Base-by-base conservation (phyloP, 2,329 filamentous ascomycete species). In the Cladophialophora psammophila region DNA sequence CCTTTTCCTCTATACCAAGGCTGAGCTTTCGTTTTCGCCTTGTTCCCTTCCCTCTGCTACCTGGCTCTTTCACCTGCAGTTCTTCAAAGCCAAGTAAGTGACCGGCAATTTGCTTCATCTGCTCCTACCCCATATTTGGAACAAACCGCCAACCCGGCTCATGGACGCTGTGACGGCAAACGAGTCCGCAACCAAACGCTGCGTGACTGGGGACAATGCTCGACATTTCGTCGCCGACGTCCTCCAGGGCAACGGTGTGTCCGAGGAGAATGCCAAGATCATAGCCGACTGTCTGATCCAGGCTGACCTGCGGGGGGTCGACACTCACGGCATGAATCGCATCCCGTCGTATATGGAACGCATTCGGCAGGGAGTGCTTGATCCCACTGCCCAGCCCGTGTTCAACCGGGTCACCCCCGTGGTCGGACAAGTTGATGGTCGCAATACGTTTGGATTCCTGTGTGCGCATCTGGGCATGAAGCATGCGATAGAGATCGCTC, bases 311-410 rank as follows among this genome's bases (percentile, higher is more conserved):
- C 88, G 91, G 48, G 91, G 91, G 58, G 88, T 94, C 32, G 91
- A 94, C 75, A 92, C 90, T 0, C 91, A 94, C 76, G 91, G 89
- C 67, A 87, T 91, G 76, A 92, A 92, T 76, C 87, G 91, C 5
- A 88, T 94, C 48, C 91, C 91, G 0, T 91, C 89, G 0, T 94
- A 94, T 80, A 87, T 94, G 81, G 84, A 87, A 62, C 88, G 91
- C 18, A 85, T 94, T 69, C 87, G 90, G 2, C 84, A 89, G 74
- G 88, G 88, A 1, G 89, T 91, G 1, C 84, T 94, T 7, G 82
- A 91, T 71, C 81, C 88, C 10, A 77, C 75, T 10, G 89, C 89
- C 1, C 76, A 80, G 3, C 91, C 91, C 0, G 82, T 80, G 0
- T 68, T 93, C 2, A 80, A 74, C 0, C 84, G 90, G 69, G 78